Percentiles rank a stretch among this genome's conserved stretches.
phyloP scores from a whole-genome alignment of 495 filamentous ascomycete genomes.

The Extremus antarcticus region DNA sequence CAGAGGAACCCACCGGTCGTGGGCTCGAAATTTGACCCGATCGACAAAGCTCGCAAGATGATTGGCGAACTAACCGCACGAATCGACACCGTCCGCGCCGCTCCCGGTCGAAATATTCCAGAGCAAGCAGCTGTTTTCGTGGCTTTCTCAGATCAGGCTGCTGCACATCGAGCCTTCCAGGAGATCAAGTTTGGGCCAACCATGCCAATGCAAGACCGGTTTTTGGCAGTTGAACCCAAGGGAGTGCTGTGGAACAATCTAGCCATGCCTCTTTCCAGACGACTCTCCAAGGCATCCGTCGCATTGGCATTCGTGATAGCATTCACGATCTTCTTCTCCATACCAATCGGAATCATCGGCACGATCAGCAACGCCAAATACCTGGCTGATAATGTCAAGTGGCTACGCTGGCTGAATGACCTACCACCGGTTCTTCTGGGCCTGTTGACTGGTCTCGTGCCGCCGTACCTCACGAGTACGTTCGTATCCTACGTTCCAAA shows the following conservation, averaged over 20 bases:
- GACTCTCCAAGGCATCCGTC: constrained; percentile 24
- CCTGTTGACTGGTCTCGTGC: constrained; percentile 27
- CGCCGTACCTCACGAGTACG: constrained; percentile 21
- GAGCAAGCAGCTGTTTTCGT: constrained; percentile 26
- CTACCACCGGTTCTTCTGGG: constrained; percentile 25
- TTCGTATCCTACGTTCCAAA: constrained; percentile 27
- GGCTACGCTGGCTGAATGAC: constrained; percentile 25
- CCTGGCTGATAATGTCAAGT: constrained; percentile 25
- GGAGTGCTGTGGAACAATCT: constrained; percentile 33
- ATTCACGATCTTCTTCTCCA: constrained; percentile 32
- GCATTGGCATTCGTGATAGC: constrained; percentile 21
- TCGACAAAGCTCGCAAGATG: constrained; percentile 21
- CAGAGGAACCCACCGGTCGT: constrained; percentile 19
- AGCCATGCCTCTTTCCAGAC: constrained; percentile 11
- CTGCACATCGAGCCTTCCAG: constrained; percentile 28
- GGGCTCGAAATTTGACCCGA: constrained; percentile 27
- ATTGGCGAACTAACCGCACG: constrained; percentile 17
- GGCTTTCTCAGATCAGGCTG: constrained; percentile 24
- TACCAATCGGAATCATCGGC: constrained; percentile 27
- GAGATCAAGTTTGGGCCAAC: constrained; percentile 17
- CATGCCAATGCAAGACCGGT: constrained; percentile 22
- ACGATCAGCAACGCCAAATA: constrained; percentile 27
- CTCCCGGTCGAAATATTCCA: constrained; percentile 11
- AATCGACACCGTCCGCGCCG: constrained; percentile 12
- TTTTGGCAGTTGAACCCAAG: constrained; percentile 22